phyloP scores from a whole-genome alignment of 371 early-diverging fungal species.

The Basidiobolus meristosporus region DNA sequence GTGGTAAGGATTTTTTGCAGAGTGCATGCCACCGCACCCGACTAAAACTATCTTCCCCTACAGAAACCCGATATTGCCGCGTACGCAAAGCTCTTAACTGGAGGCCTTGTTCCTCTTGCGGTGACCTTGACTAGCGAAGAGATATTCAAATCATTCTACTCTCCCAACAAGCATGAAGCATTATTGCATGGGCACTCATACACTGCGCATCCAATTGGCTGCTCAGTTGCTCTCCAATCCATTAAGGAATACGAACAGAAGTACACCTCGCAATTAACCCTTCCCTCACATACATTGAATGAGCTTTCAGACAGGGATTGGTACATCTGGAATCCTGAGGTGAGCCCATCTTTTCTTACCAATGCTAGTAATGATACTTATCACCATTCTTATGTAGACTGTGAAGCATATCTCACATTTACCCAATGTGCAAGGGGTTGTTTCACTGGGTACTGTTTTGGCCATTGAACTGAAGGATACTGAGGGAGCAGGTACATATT shows the following conservation, averaged over 20 bases:
- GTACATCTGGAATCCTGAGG: slow-evolving; percentile 18
- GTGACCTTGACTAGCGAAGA: slow-evolving; percentile 43
- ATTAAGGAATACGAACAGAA: slow-evolving; percentile 23
- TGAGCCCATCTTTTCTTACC: slow-evolving; percentile 2
- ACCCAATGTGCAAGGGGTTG: slow-evolving; percentile 42
- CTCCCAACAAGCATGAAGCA: slow-evolving; percentile 44
- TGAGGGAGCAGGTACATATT: slow-evolving; percentile 14
- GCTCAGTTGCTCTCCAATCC: slow-evolving; percentile 41
- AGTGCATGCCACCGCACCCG: background rate
- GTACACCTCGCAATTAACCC: slow-evolving; percentile 9
- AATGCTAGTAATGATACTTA: background rate
- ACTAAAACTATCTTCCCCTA: background rate
- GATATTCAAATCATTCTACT: slow-evolving; percentile 43
- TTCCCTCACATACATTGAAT: slow-evolving; percentile 12
- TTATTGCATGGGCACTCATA: slow-evolving; percentile 69
- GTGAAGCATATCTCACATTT: slow-evolving; percentile 28
- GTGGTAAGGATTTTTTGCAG: slow-evolving; percentile 18
- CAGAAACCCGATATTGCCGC: slow-evolving; percentile 57
- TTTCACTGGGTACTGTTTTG: slow-evolving; percentile 48
- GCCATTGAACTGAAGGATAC: slow-evolving; percentile 39
- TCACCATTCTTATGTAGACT: background rate
- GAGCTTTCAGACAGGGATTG: slow-evolving; percentile 14
- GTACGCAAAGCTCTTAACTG: slow-evolving; percentile 65
- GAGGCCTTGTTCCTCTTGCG: slow-evolving; percentile 51
- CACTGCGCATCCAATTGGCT: slow-evolving; percentile 74